Base-by-base conservation (phyloP, 2,329 filamentous ascomycete genomes). In the Fusarium sp. region DNA sequence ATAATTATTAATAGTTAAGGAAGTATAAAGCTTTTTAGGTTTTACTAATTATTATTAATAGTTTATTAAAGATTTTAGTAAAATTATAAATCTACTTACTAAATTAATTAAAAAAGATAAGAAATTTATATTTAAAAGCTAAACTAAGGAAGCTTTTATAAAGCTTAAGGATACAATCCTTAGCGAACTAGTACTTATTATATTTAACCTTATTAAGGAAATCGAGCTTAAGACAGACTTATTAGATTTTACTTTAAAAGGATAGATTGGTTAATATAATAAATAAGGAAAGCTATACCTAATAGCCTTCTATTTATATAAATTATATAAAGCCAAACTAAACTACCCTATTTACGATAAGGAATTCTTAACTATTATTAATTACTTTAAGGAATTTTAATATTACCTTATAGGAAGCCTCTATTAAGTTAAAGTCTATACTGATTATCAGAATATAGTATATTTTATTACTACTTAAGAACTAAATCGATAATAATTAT, bases 61-160 rank as follows among this genome's bases (percentile, higher is more conserved):
- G 37, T 17, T 48, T 25, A 48, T 35, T 35, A 23, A n/a, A 14
- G 19, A 62, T 10, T 71, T 69, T 52, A 55, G n/a, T 5, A 59
- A 56, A 40, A 46, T 65, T 8, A 22, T 10, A 2, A 53, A 30
- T 22, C 17, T 17, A 10, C 2, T 35, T 48, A 48, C 3, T 15
- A 6, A 48, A 9, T 8, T 46, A 20, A 46, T 10, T 15, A 46
- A 46, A 20, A 46, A 46, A 11, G 7, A 46, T 46, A 46, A 27
- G 7, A 30, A 15, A 7, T 46, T 46, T 14, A 8, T n/a, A 46
- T 46, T 19, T 5, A 22, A 7, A 23, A 23, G 6, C 6, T 23
- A 23, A 23, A 5, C 6, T 6, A 7, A 23, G 6, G 6, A 23
- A 23, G 22, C 4, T 23, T 23, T 23, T 23, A 23, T 23, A 23